Conservation (phyloP, 179 eudicot species). For the Corrigiola litoralis region DNA sequence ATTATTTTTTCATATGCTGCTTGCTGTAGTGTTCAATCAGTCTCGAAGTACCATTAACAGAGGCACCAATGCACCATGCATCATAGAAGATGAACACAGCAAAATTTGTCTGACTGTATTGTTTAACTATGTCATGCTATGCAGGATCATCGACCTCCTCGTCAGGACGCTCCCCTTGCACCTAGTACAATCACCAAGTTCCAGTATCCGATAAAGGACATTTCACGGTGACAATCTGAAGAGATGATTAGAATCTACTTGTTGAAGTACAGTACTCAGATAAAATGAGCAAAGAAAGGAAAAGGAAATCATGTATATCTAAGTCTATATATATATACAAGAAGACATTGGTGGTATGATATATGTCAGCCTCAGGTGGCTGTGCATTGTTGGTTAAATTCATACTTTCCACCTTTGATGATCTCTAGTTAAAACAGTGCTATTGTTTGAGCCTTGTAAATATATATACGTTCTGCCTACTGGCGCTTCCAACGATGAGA, state of each 20-base stretch:
- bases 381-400: neutral
- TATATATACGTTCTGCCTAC: neutral
- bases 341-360: neutral
- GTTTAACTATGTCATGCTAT: conserved; percentile 7
- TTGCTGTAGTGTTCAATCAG: too few species aligned
- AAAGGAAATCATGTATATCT: neutral
- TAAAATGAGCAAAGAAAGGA: neutral
- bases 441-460: conserved; percentile 1
- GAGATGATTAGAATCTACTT: conserved; percentile 6
- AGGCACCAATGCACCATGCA: too few species aligned
- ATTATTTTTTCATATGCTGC: too few species aligned
- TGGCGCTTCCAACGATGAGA: conserved; percentile 7
- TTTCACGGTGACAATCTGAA: conserved; percentile 7
- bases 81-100: too few species aligned
- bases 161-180: conserved; percentile 41
- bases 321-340: too few species aligned
- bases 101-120: neutral
- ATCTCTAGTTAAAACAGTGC: conserved; percentile 2
- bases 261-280: conserved; percentile 7
- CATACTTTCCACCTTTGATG: neutral
- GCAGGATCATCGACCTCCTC: conserved; percentile 48
- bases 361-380: neutral
- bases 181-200: conserved; percentile 21
- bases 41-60: too few species aligned
- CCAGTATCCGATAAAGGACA: conserved; percentile 21